Conservation (phyloP, 1,284 basidiomycete genomes). For the Cryptococcus sp. region DNA sequence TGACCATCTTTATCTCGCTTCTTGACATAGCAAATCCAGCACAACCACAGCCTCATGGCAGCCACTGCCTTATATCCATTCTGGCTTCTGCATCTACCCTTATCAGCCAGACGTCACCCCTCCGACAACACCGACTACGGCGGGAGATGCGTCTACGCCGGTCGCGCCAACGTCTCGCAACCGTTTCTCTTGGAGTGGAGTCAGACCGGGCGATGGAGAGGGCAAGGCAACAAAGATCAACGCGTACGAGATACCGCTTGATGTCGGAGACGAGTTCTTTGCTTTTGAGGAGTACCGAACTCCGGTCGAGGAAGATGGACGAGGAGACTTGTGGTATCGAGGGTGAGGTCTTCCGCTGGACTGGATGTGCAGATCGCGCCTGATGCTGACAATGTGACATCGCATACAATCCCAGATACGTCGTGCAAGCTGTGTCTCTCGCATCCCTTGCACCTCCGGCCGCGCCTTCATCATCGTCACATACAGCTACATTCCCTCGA, state of each 20-base stretch:
- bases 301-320: conserved; percentile 57
- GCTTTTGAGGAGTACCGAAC: conserved; percentile 82
- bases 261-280: conserved; percentile 91
- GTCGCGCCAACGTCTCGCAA: conserved; percentile 16
- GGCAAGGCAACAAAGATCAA: conserved; percentile 30
- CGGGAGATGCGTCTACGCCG: conserved; percentile 5
- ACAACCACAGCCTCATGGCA: conserved; percentile 36
- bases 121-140: conserved; percentile 23
- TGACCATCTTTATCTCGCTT: too few species aligned
- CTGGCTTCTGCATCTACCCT: conserved; percentile 46
- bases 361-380: conserved; percentile 13
- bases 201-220: conserved; percentile 5
- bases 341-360: conserved; percentile 62
- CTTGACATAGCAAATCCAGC: not conserved
- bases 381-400: not conserved
- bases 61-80: conserved; percentile 47
- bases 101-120: conserved; percentile 33
- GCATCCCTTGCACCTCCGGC: conserved; percentile 31
- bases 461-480: conserved; percentile 20
- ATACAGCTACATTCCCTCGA: conserved; percentile 25
- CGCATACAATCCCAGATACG: conserved; percentile 12
- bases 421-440: conserved; percentile 45
- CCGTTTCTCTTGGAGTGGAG: conserved; percentile 37
- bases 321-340: conserved; percentile 81
- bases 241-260: conserved; percentile 51